Evolutionary conservation across 2,329 filamentous ascomycete genomes (phyloP).

Genomic region (Microdochium bolleyi): DNA sequence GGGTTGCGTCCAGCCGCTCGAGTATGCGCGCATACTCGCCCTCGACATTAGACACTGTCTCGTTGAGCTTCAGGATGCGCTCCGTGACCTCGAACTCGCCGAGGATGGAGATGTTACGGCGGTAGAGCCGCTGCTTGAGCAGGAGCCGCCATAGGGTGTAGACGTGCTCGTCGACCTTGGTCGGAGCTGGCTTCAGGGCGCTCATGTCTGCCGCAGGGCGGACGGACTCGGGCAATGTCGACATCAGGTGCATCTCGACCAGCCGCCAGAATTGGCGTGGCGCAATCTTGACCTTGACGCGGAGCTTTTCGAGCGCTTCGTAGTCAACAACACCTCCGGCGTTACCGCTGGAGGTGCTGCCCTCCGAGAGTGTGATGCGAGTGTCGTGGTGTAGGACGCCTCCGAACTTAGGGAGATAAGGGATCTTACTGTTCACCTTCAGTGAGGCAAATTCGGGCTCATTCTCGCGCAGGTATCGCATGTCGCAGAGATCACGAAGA

Average conservation of each 20-base stretch:
- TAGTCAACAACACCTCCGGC: conserved; percentile 48
- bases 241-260: conserved; percentile 68
- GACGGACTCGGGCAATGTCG: conserved; percentile 45
- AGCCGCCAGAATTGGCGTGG: conserved; percentile 69
- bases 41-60: conserved; percentile 60
- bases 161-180: conserved; percentile 49
- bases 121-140: conserved; percentile 70
- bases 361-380: conserved; percentile 19
- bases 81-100: conserved; percentile 61
- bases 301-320: conserved; percentile 46
- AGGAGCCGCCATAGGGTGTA: conserved; percentile 67
- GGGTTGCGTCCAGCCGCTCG: conserved; percentile 15
- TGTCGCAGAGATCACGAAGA: conserved; percentile 67
- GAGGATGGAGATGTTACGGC: conserved; percentile 65
- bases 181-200: conserved; percentile 22
- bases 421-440: conserved; percentile 41
- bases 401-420: conserved; percentile 37
- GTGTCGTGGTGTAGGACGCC: conserved; percentile 18
- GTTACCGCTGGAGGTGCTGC: conserved; percentile 4
- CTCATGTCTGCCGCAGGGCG: conserved; percentile 35
- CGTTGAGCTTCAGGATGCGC: conserved; percentile 63
- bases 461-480: conserved; percentile 52
- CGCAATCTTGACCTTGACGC: conserved; percentile 60
- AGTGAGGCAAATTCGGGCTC: conserved; percentile 50
- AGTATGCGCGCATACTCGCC: conserved; percentile 66